These are phyloP conservation scores for Thinopyrum elongatum DNA, from an alignment of 176 grass and related monocot species.

Conservation along the genomic window DNA sequence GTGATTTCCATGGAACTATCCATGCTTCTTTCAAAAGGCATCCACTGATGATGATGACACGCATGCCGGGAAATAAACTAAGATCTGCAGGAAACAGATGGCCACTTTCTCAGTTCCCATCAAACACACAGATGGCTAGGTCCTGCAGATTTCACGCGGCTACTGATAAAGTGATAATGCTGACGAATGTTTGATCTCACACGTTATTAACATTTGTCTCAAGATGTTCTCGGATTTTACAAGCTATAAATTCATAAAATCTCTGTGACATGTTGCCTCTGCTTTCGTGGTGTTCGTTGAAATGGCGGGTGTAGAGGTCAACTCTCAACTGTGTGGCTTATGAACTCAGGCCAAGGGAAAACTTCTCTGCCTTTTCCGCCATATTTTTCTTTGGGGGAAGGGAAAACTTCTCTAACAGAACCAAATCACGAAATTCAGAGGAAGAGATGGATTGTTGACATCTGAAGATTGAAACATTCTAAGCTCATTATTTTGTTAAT, in stretches of 20 bases:
- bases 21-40: background rate
- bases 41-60: slow-evolving; percentile 4
- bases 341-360: background rate
- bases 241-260: background rate
- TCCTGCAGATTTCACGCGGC: background rate
- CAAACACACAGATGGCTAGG: background rate
- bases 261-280: background rate
- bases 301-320: slow-evolving; percentile 8
- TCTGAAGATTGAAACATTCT: background rate
- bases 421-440: background rate
- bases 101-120: background rate
- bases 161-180: no score
- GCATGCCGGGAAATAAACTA: background rate
- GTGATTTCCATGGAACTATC: slow-evolving; percentile 25
- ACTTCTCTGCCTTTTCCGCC: no score
- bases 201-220: background rate
- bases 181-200: background rate
- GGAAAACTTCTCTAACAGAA: background rate
- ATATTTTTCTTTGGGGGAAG: no score
- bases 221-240: background rate
- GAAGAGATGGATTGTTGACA: background rate
- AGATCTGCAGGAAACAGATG: slow-evolving; percentile 3
- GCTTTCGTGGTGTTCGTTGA: background rate
- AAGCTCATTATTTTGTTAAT: background rate
- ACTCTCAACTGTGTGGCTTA: background rate